Conservation (phyloP, 2,329 filamentous ascomycete genomes). For the Cytospora mali region DNA sequence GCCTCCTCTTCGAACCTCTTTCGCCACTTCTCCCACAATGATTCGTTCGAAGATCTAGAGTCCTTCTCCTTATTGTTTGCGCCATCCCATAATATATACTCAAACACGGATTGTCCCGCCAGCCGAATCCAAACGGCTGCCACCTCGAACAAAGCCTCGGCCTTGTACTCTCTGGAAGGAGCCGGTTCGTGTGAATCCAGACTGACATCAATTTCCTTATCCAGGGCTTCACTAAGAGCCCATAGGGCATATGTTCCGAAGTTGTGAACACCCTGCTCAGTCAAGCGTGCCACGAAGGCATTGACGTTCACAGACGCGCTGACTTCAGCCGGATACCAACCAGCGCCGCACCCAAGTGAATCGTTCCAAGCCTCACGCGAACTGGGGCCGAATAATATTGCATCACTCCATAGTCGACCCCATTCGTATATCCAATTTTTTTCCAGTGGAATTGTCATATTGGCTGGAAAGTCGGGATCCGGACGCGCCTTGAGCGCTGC, state of each 20-base stretch:
- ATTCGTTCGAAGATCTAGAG: too few relatives aligned
- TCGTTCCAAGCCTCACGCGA: conserved; percentile 30
- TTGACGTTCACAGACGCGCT: conserved; percentile 28
- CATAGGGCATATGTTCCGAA: conserved; percentile 12
- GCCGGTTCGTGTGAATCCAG: not conserved
- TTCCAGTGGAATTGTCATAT: conserved; percentile 3
- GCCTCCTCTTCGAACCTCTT: conserved; percentile 14
- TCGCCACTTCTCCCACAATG: conserved; percentile 6
- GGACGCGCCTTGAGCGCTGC: conserved; percentile 26
- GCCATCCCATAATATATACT: not conserved
- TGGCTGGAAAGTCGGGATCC: conserved; percentile 23
- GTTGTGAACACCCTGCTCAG: not conserved
- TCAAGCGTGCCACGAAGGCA: conserved; percentile 29
- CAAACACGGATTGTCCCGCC: not conserved
- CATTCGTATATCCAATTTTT: not conserved
- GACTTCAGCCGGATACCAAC: conserved; percentile 28
- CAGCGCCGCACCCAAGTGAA: conserved; percentile 26
- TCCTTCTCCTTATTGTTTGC: not conserved
- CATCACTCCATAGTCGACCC: not conserved
- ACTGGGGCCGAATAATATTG: conserved; percentile 23
- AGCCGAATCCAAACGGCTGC: conserved; percentile 13
- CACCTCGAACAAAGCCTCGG: conserved; percentile 9
- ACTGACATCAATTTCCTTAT: not conserved
- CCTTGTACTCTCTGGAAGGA: not conserved
- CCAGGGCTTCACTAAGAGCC: conserved; percentile 4